These are phyloP conservation scores for Solanum chaucha DNA, from an alignment of 257 asterid species.

Conservation along the genomic window DNA sequence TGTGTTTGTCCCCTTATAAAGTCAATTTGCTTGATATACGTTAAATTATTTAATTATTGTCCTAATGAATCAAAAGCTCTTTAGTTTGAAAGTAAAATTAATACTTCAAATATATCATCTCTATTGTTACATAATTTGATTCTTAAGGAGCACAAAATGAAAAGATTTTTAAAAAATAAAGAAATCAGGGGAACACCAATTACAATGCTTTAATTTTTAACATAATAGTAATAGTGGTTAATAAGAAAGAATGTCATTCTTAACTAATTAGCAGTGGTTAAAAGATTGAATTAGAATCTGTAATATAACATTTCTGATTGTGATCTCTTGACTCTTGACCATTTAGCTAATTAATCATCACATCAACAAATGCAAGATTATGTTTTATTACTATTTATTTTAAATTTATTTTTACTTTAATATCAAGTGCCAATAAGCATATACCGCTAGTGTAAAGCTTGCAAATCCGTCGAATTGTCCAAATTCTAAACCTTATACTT, in stretches of 20 bases:
- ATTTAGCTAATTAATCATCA: background rate
- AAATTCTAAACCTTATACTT: too few species aligned
- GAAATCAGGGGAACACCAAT: background rate
- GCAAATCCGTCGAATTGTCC: background rate
- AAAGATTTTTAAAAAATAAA: background rate
- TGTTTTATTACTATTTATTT: background rate
- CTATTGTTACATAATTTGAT: background rate
- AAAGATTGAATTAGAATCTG: background rate
- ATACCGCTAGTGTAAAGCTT: background rate
- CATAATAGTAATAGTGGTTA: background rate
- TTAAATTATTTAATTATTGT: background rate
- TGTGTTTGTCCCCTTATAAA: background rate
- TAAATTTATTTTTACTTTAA: background rate
- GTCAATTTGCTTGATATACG: background rate
- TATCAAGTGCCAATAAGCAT: background rate
- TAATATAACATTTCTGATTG: background rate
- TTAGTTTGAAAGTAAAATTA: background rate
- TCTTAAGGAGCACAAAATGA: background rate
- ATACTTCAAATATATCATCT: background rate
- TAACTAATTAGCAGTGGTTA: background rate
- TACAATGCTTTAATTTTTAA: background rate
- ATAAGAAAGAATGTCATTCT: background rate
- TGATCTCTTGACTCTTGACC: background rate
- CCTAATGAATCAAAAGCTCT: background rate
- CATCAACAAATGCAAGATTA: background rate